A percentile compares a stretch with the other conserved stretches of the same genome.
phyloP scores from a whole-genome alignment of 176 grass and related monocot genomes.

The Ampelocalamus luodianensis region DNA sequence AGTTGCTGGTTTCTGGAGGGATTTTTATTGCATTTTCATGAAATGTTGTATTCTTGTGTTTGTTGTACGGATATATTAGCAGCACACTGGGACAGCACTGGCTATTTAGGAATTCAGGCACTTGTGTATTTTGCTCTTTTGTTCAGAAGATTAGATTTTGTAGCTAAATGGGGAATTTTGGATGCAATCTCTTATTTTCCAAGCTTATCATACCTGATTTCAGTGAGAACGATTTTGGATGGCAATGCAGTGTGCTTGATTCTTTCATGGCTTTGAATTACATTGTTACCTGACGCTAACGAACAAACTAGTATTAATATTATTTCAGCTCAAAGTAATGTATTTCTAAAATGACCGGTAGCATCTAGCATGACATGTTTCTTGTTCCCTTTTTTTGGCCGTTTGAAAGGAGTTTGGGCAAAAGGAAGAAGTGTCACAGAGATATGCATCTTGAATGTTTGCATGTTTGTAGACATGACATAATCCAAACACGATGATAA shows the following conservation, averaged over 20 bases:
- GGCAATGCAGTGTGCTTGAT: background rate
- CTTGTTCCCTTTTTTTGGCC: background rate
- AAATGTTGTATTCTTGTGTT: background rate
- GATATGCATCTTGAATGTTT: background rate
- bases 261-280: conserved; percentile 11
- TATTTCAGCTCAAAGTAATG: background rate
- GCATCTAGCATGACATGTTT: conserved; percentile 1
- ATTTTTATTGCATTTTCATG: conserved; percentile 9
- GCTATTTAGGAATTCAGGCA: background rate
- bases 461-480: background rate
- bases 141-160: background rate
- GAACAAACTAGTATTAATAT: background rate
- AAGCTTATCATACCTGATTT: background rate
- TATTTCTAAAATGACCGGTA: background rate
- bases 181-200: background rate
- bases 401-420: background rate
- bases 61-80: background rate
- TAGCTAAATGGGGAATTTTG: background rate
- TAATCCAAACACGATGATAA: background rate
- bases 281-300: background rate
- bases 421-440: background rate
- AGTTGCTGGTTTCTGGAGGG: background rate
- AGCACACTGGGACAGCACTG: background rate
- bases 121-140: background rate
- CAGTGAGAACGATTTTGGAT: background rate